Base-by-base conservation (phyloP, 129 eudicot species). In the Calendula officinalis region DNA sequence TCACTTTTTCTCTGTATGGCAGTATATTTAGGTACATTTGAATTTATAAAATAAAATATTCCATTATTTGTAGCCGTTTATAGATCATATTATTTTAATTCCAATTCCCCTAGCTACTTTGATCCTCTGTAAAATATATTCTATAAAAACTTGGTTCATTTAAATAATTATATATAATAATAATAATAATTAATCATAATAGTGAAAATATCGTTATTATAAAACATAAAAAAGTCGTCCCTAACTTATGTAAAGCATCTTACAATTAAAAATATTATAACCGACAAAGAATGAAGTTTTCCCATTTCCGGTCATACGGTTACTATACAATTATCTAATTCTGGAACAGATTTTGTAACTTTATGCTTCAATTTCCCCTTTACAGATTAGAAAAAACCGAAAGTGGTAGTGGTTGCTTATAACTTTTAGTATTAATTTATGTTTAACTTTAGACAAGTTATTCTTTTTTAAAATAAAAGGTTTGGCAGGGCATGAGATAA, bases 11-110 rank as follows among this genome's bases (percentile, higher is more conserved):
- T 38, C 41, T 13, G 38, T 56, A 48, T 46, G 17, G 58, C 45
- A 51, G 48, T 35, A 72, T 54, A 72, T 34, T 63, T 53, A 34
- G 66, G 77, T 41, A 64, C 64, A 54, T 72, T 62, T 34, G 50
- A 38, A 47, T 72, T 38, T 56, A 7, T 35, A 30, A 35, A 56
- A 36, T 0, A 56, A 41, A 44, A 48, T 56, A 35, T 74, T 74
- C 67, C 73, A 66, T 58, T 66, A 66, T 39, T 66, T 52, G 47
- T 56, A 65, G 67, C 67, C 73, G 78, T 61, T 74, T 66, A 66
- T 73, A 66, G 30, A 65, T 47, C 16, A 46, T 56, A 56, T 7
- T 35, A 36, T 55, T 55, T 38, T 44, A 7, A 30, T 66, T 47
- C 3, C 40, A 73, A 47, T 66, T 57, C 60, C 60, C 66, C 55